Evolutionary conservation across 345 rosid species (phyloP), one percentile per base, ranked within the genome.

Genomic region (Excoecaria cochinchinensis): DNA sequence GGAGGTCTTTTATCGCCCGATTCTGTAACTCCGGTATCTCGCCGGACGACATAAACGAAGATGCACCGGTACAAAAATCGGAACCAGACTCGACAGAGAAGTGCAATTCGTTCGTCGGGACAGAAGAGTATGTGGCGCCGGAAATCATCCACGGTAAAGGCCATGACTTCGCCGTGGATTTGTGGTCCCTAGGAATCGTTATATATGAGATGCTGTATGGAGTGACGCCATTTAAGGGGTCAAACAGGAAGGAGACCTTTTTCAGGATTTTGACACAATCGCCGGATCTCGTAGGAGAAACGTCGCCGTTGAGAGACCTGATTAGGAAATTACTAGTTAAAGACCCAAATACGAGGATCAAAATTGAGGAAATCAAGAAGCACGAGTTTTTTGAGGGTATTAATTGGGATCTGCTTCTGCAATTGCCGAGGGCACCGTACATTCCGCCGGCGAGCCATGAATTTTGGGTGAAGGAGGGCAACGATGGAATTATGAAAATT

Each of bases 121-220:
- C 98, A 16, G 98, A 94, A 76, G 98, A 92, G 74, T 94, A 94
- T 84, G 96, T 94, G 21, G 89, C 98, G 38, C 98, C 96, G 73
- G 98, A 94, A 75, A 71, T 94, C 67, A 84, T 94, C 61, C 75
- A 75, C 58, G 98, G 93, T 47, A 62, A 80, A 12, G 97, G 98
- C 53, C 99, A 95, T 73, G 95, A 91, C 56, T 95, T 89, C 59
- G 89, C 91, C 21, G 97, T 90, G 5, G 99, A 95, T 69, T 91
- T 90, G 97, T 92, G 99, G 99, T 92, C 97, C 19, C 78, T 95
- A 3, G 99, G 99, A 22, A 78, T 95, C 39, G 86, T 95, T 53
- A 80, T 95, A 8, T 84, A 95, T 78, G 99, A 95, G 84, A 95
- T 95, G 99, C 68, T 95, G 74, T 91, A 95, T 53, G 97, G 97